Conservation (phyloP, 106 monocot genomes). For the Acanthochlamys bracteata region DNA sequence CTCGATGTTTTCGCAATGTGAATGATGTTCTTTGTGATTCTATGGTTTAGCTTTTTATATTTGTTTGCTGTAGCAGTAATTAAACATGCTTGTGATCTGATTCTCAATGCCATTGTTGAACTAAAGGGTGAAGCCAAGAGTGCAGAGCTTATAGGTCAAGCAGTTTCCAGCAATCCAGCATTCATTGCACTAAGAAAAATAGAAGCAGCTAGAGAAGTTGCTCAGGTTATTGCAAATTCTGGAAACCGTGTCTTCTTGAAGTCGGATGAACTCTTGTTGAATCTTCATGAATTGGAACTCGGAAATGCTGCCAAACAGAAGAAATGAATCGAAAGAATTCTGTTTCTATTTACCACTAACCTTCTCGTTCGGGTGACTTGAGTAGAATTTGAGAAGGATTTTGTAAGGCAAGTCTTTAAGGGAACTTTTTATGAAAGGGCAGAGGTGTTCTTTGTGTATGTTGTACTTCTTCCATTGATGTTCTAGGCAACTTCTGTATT, state of each 20-base stretch:
- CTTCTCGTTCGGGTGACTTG: too few relatives aligned
- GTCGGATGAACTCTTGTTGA: conserved; percentile 30
- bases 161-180: conserved; percentile 29
- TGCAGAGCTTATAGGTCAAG: conserved; percentile 27
- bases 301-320: conserved; percentile 2
- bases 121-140: conserved; percentile 30
- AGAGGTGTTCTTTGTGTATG: too few relatives aligned
- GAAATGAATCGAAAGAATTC: too few relatives aligned
- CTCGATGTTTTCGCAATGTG: background rate
- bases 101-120: background rate
- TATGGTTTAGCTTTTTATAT: too few relatives aligned
- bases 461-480: too few relatives aligned
- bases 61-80: too few relatives aligned
- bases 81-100: too few relatives aligned
- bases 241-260: conserved; percentile 30
- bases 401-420: too few relatives aligned
- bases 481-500: too few relatives aligned
- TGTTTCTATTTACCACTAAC: too few relatives aligned
- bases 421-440: too few relatives aligned
- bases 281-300: conserved; percentile 28
- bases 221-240: conserved; percentile 30
- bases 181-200: conserved; percentile 37
- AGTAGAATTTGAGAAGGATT: too few relatives aligned
- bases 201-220: conserved; percentile 41
- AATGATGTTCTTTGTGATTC: background rate